These are phyloP conservation scores for Fusarium mexicanum DNA, from an alignment of 2,329 filamentous ascomycete species.

Conservation along the genomic window DNA sequence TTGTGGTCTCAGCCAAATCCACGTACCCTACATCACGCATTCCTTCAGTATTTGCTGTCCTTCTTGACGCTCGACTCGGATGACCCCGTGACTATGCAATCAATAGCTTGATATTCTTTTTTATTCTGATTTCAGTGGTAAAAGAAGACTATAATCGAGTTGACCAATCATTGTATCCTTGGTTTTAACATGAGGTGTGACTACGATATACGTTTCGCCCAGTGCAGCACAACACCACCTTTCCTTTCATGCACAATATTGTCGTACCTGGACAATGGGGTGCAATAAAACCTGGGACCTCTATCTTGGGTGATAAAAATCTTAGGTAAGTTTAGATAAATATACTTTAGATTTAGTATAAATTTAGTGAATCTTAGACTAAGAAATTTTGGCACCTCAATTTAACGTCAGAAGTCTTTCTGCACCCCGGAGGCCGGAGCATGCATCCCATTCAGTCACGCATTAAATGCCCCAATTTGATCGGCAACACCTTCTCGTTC, in stretches of 20 bases:
- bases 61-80: neutral
- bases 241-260: too few relatives aligned
- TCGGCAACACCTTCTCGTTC: neutral
- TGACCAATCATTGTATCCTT: accelerated
- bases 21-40: neutral
- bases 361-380: too few relatives aligned
- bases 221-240: neutral
- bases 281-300: too few relatives aligned
- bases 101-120: neutral
- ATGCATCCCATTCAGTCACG: neutral
- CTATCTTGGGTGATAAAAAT: too few relatives aligned
- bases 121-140: neutral
- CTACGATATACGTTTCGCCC: accelerated
- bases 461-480: neutral
- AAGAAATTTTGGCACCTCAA: too few relatives aligned
- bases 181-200: neutral
- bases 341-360: too few relatives aligned
- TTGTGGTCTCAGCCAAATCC: neutral
- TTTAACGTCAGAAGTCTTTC: too few relatives aligned
- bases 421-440: neutral
- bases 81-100: too few relatives aligned
- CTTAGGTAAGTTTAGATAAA: too few relatives aligned
- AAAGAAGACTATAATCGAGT: accelerated
- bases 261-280: too few relatives aligned
- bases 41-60: too few relatives aligned